A percentile compares a stretch with the other conserved stretches of the same genome.
These are phyloP conservation scores for Aegilops speltoides DNA, from an alignment of 176 grass and related monocot genomes.

Conservation along the genomic window DNA sequence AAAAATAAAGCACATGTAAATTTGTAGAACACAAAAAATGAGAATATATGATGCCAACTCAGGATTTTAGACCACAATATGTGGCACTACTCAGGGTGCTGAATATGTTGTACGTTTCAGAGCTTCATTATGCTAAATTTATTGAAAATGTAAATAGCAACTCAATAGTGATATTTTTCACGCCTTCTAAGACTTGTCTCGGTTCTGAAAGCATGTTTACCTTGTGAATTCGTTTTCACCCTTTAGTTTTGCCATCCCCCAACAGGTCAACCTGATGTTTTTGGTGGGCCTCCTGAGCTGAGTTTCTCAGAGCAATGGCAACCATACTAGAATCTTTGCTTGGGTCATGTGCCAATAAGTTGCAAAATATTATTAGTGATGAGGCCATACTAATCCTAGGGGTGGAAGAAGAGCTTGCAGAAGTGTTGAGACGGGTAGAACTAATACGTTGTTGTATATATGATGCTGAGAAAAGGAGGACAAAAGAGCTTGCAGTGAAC, in stretches of 20 bases:
- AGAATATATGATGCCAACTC: neutral
- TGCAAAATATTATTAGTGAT: neutral
- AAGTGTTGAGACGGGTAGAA: neutral
- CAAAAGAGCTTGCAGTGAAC: neutral
- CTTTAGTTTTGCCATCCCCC: too few species aligned
- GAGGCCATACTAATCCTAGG: conserved; percentile 21
- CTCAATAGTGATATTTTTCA: neutral
- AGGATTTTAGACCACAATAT: neutral
- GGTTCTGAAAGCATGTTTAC: too few species aligned
- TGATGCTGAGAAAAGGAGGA: conserved; percentile 27
- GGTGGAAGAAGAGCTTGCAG: conserved; percentile 23
- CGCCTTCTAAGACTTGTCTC: too few species aligned
- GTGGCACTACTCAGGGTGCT: neutral
- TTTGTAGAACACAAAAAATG: neutral
- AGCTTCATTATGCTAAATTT: neutral
- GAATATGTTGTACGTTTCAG: neutral
- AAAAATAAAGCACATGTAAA: neutral
- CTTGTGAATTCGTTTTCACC: too few species aligned
- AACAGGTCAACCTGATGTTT: too few species aligned
- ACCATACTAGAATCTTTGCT: conserved; percentile 27
- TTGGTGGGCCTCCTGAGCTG: too few species aligned
- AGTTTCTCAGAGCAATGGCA: neutral
- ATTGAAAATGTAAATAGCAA: neutral
- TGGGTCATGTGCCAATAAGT: neutral
- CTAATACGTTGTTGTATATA: conserved; percentile 20